Evolutionary conservation across 2,329 filamentous ascomycete genomes (phyloP), one percentile per base, ranked within the genome.

Genomic region (Diaporthe ampelina): DNA sequence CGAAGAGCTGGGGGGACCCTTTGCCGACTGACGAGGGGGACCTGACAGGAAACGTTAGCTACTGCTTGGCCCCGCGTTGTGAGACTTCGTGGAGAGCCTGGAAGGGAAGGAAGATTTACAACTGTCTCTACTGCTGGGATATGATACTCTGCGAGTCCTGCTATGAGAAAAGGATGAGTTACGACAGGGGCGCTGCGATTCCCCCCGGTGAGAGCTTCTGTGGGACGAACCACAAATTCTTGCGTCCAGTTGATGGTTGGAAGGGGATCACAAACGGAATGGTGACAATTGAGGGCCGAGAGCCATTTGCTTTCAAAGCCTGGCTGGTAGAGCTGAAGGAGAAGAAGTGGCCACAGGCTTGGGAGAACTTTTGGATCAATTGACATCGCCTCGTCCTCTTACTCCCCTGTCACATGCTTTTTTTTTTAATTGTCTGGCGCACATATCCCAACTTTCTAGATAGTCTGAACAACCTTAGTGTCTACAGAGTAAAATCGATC

Each of bases 271-370:
- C 21, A 19, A 45, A 63, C 19, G 59, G 59, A 4, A 48, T 48
- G 40, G 59, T 63, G 11, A 13, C 29, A 24, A 48, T 63, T 15
- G 59, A 63, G 17, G 59, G 59, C 7, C 24, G 45, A 15, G 59
- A 63, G 24, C 59, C 59, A 17, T 63, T 63, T 32, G 24, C 37
- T 11, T 63, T 63, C 40, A 63, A 63, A 19, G 17, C 11, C 19
- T 63, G 59, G 59, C 59, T 63, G 17, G 10, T 3, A 4, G 59
- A 32, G 21, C 9, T 63, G 15, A 63, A 63, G 59, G 59, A 63
- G 24, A 63, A 63, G 59, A 45, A 45, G 24, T 63, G 59, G 59
- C 59, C 13, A 21, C n/a, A 45, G 40, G 59, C 59, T 5, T 63
- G 59, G 59, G 40, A 63, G 2, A 63, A 26, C 3, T 63, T 63